These are phyloP conservation scores for Pleoardoris graminearum DNA, from an alignment of 2,329 filamentous ascomycete genomes.

Conservation along the genomic window DNA sequence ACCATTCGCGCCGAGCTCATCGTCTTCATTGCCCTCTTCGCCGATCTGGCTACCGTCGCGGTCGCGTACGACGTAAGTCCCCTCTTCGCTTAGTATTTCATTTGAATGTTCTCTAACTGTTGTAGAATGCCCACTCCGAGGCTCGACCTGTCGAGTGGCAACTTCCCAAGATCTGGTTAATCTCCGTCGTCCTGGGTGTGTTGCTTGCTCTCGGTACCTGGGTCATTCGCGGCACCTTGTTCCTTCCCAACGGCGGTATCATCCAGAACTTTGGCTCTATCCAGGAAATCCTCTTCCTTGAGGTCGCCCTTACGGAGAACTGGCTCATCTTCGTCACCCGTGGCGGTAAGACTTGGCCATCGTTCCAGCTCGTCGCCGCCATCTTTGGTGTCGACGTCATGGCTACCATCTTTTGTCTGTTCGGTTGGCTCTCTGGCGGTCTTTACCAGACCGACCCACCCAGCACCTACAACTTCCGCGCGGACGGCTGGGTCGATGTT, in stretches of 20 bases:
- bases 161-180: slow-evolving; percentile 79
- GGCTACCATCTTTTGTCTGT: slow-evolving; percentile 73
- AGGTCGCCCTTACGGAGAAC: slow-evolving; percentile 58
- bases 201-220: slow-evolving; percentile 72
- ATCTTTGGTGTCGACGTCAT: slow-evolving; percentile 73
- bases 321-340: slow-evolving; percentile 60
- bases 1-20: slow-evolving; percentile 72
- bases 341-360: slow-evolving; percentile 71
- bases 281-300: slow-evolving; percentile 67
- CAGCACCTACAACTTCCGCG: slow-evolving; percentile 44
- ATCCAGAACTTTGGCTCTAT: slow-evolving; percentile 75
- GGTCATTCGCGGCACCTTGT: slow-evolving; percentile 72
- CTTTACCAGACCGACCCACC: slow-evolving; percentile 50
- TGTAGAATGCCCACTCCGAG: slow-evolving; percentile 70
- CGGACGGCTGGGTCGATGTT: slow-evolving; percentile 61
- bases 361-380: slow-evolving; percentile 72
- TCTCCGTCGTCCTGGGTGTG: slow-evolving; percentile 68
- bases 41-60: slow-evolving; percentile 77
- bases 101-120: background rate
- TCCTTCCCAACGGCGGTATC: slow-evolving; percentile 70
- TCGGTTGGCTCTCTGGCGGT: slow-evolving; percentile 70
- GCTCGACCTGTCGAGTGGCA: slow-evolving; percentile 78
- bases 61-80: slow-evolving; percentile 67
- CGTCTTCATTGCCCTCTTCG: slow-evolving; percentile 79
- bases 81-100: background rate